Percentiles rank a stretch among this genome's conserved stretches.
These are phyloP conservation scores for Serendipita sp. DNA, from an alignment of 768 basidiomycete species.

Conservation along the genomic window DNA sequence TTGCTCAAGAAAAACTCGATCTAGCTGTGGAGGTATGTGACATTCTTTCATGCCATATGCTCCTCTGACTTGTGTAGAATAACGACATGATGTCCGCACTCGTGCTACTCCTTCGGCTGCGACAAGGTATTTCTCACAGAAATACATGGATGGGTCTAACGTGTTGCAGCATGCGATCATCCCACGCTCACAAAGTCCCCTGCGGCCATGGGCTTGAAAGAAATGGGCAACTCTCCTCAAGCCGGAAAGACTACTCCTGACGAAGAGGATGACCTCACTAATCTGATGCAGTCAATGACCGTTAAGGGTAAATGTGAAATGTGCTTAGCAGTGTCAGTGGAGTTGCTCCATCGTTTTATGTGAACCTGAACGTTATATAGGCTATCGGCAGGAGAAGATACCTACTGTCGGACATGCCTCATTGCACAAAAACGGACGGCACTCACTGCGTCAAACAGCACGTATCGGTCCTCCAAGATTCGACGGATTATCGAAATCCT, in stretches of 20 bases:
- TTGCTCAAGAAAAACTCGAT: constrained; percentile 36
- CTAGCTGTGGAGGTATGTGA: not conserved
- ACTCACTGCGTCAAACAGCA: not conserved
- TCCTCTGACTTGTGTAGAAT: constrained; percentile 45
- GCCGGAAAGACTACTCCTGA: constrained; percentile 20
- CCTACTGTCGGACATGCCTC: not conserved
- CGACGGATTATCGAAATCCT: constrained; percentile 66
- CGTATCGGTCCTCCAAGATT: constrained; percentile 57
- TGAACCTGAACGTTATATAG: not conserved
- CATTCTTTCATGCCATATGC: constrained; percentile 33
- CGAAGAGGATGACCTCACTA: constrained; percentile 52
- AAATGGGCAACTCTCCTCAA: not conserved
- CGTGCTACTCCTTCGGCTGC: constrained; percentile 58
- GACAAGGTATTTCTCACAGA: constrained; percentile 48
- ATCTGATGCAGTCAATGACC: constrained; percentile 52
- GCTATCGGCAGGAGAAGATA: not conserved
- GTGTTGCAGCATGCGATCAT: constrained; percentile 66
- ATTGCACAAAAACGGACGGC: not conserved
- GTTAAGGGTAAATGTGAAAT: constrained; percentile 58
- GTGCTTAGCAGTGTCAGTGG: constrained; percentile 43
- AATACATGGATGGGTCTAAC: not conserved
- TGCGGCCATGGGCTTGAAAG: constrained; percentile 58
- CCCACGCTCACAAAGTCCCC: constrained; percentile 35
- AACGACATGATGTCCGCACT: constrained; percentile 44
- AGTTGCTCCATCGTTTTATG: not conserved